Evolutionary conservation across 768 basidiomycete species (phyloP).

Genomic region (Suillus placidus): DNA sequence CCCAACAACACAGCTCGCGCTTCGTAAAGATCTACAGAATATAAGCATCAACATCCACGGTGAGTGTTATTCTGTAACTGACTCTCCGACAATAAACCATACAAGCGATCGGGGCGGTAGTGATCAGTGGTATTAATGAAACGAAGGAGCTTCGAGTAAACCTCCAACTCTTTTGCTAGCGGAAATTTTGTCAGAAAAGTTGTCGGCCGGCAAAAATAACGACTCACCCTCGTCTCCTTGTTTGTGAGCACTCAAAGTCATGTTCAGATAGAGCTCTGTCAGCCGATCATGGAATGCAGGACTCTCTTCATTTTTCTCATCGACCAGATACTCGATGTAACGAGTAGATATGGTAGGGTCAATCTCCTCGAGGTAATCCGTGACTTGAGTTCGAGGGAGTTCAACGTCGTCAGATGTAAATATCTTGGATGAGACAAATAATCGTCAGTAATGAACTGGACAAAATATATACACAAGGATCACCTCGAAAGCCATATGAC

Average conservation of each 20-base stretch:
- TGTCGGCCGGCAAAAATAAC: neutral
- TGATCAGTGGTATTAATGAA: conserved; percentile 74
- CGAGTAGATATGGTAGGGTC: conserved; percentile 68
- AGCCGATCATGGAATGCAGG: conserved; percentile 84
- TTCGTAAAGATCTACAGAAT: conserved; percentile 74
- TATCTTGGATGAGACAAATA: conserved; percentile 53
- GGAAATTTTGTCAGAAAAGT: conserved; percentile 10
- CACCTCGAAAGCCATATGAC: conserved; percentile 78
- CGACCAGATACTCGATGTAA: conserved; percentile 86
- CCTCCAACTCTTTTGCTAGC: conserved; percentile 49
- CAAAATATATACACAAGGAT: conserved; percentile 8
- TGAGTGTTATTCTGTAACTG: conserved; percentile 16
- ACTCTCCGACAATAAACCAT: conserved; percentile 87
- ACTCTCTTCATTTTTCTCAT: conserved; percentile 68
- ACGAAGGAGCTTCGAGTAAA: conserved; percentile 68
- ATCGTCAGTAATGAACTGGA: neutral
- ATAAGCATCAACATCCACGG: neutral
- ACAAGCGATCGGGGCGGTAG: conserved; percentile 79
- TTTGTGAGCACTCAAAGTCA: conserved; percentile 61
- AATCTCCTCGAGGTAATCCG: conserved; percentile 75
- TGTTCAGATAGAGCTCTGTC: conserved; percentile 81
- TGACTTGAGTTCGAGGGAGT: conserved; percentile 75
- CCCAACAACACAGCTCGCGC: conserved; percentile 92
- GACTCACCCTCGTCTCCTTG: conserved; percentile 58
- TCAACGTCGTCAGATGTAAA: conserved; percentile 96